Conservation (phyloP, 345 rosid genomes). For the Trapa incisa region DNA sequence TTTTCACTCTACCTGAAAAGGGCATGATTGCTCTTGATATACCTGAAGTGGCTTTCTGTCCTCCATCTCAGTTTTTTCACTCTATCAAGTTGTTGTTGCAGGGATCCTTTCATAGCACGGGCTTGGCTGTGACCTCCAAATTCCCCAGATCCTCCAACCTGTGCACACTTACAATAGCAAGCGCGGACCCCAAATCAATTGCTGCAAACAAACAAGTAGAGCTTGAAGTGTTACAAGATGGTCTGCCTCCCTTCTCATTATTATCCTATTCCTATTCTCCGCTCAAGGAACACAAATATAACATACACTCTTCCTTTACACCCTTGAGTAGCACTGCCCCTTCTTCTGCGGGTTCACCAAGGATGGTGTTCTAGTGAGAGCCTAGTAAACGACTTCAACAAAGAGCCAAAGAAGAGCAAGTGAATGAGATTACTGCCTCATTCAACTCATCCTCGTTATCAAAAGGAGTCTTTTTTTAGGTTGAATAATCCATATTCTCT, state of each 20-base stretch:
- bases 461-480: no score
- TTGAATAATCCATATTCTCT: no score
- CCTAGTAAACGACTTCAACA: slow-evolving; percentile 45
- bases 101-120: slow-evolving; percentile 94
- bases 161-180: slow-evolving; percentile 66
- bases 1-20: no score
- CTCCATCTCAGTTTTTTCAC: background rate
- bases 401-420: slow-evolving; percentile 74
- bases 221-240: slow-evolving; percentile 69
- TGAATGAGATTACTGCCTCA: slow-evolving; percentile 16
- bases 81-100: slow-evolving; percentile 15
- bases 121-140: slow-evolving; percentile 77
- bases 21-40: background rate
- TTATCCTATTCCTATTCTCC: background rate
- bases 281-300: background rate
- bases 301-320: background rate
- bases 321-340: background rate
- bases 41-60: background rate
- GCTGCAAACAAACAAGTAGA: slow-evolving; percentile 31
- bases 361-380: slow-evolving; percentile 76
- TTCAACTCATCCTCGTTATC: no score
- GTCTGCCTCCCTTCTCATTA: slow-evolving; percentile 31
- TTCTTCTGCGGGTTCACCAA: slow-evolving; percentile 61
- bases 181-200: slow-evolving; percentile 59
- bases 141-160: slow-evolving; percentile 85